These are phyloP conservation scores for Lagerstroemia speciosa DNA, from an alignment of 345 rosid species.

Conservation along the genomic window DNA sequence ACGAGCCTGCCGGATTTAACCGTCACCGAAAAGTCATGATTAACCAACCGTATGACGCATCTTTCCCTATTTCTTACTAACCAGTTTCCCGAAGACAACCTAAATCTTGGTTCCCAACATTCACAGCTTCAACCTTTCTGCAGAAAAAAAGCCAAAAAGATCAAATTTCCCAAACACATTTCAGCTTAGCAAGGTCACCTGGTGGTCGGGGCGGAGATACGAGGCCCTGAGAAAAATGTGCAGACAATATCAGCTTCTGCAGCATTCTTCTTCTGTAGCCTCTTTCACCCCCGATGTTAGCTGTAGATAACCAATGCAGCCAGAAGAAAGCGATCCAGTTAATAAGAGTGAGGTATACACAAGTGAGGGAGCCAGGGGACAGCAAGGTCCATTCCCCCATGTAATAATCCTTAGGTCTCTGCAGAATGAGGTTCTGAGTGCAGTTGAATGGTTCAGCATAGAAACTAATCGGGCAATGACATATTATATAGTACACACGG, in stretches of 20 bases:
- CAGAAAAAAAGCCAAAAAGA: no score
- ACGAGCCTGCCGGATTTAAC: background rate
- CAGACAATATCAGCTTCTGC: background rate
- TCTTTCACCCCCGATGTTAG: background rate
- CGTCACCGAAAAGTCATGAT: background rate
- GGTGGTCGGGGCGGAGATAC: background rate
- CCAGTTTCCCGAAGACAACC: no score
- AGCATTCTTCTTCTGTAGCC: background rate
- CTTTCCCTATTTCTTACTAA: no score
- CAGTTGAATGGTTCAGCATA: conserved; percentile 21
- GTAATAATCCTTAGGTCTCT: conserved; percentile 11
- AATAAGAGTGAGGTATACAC: background rate
- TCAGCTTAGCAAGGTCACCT: no score
- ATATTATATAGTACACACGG: conserved; percentile 15
- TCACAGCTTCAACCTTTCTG: no score
- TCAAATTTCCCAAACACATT: no score
- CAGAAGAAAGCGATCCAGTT: background rate
- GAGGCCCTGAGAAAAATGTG: background rate
- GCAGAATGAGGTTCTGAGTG: conserved; percentile 13
- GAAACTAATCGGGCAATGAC: conserved; percentile 13
- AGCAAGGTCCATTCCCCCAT: background rate
- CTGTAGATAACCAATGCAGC: background rate
- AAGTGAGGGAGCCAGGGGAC: no score
- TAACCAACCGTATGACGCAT: background rate
- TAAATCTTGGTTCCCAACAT: no score